These are phyloP conservation scores for Purpureocillium lavendulum DNA, from an alignment of 2,329 filamentous ascomycete genomes.

Conservation along the genomic window DNA sequence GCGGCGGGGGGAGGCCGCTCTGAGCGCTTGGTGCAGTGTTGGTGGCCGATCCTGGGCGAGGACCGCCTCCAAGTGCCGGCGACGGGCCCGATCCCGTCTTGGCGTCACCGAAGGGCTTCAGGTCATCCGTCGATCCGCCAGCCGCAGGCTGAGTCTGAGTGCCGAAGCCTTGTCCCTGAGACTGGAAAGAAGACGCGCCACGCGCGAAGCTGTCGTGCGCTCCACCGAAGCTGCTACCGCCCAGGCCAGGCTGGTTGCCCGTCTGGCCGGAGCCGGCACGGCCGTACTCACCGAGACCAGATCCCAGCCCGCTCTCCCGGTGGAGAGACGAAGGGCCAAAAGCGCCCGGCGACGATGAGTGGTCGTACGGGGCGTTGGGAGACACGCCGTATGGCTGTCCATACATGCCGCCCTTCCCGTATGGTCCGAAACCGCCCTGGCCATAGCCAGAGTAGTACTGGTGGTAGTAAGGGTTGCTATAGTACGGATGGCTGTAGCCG, in stretches of 20 bases:
- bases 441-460: slow-evolving; percentile 50
- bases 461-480: slow-evolving; percentile 53
- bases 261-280: slow-evolving; percentile 42
- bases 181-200: slow-evolving; percentile 43
- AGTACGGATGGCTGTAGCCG: slow-evolving; percentile 50
- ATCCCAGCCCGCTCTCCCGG: slow-evolving; percentile 39
- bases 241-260: slow-evolving; percentile 40
- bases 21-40: slow-evolving; percentile 42
- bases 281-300: slow-evolving; percentile 46
- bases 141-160: slow-evolving; percentile 37
- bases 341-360: slow-evolving; percentile 43
- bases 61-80: slow-evolving; percentile 43
- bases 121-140: slow-evolving; percentile 35
- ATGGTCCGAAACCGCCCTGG: slow-evolving; percentile 44
- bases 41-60: slow-evolving; percentile 49
- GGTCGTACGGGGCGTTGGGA: slow-evolving; percentile 48
- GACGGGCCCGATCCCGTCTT: slow-evolving; percentile 48
- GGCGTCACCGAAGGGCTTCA: slow-evolving; percentile 51
- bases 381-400: slow-evolving; percentile 49
- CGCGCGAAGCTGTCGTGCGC: slow-evolving; percentile 49
- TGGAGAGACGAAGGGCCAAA: slow-evolving; percentile 48
- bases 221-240: slow-evolving; percentile 41
- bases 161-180: slow-evolving; percentile 46
- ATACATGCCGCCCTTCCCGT: slow-evolving; percentile 47
- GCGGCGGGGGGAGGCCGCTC: slow-evolving; percentile 47